Conservation (phyloP, 768 basidiomycete species). For the Tubosaeta brunneosetosa region DNA sequence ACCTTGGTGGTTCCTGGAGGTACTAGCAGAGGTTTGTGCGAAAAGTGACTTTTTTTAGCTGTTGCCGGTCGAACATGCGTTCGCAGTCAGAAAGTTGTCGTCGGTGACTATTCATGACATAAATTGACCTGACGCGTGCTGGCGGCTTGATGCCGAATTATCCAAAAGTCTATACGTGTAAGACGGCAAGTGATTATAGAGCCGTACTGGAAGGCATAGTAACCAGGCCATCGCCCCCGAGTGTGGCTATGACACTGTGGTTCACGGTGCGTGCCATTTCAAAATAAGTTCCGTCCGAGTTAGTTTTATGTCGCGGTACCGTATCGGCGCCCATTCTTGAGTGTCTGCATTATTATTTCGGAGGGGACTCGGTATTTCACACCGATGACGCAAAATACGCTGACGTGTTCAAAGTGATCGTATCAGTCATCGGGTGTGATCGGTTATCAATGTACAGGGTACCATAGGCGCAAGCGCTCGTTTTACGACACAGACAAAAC, state of each 20-base stretch:
- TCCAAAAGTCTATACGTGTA: no score
- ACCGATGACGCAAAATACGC: neutral
- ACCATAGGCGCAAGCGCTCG: no score
- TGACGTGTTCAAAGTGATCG: neutral
- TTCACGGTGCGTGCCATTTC: no score
- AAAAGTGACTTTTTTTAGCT: neutral
- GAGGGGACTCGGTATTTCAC: neutral
- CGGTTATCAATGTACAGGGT: neutral
- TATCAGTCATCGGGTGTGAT: neutral
- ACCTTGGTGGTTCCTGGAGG: neutral
- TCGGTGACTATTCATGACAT: neutral
- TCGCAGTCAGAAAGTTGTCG: neutral
- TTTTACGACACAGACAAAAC: no score
- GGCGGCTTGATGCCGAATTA: neutral
- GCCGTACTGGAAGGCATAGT: neutral
- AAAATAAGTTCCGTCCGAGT: no score
- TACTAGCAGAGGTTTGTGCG: neutral
- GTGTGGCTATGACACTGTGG: no score
- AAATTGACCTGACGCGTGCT: neutral
- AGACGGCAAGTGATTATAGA: neutral
- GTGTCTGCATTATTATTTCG: no score
- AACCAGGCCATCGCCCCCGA: neutral
- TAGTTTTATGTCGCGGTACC: no score
- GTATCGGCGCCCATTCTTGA: no score
- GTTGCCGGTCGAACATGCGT: neutral